Conservation (phyloP, 345 rosid genomes). For the Melastoma malabathricum region DNA sequence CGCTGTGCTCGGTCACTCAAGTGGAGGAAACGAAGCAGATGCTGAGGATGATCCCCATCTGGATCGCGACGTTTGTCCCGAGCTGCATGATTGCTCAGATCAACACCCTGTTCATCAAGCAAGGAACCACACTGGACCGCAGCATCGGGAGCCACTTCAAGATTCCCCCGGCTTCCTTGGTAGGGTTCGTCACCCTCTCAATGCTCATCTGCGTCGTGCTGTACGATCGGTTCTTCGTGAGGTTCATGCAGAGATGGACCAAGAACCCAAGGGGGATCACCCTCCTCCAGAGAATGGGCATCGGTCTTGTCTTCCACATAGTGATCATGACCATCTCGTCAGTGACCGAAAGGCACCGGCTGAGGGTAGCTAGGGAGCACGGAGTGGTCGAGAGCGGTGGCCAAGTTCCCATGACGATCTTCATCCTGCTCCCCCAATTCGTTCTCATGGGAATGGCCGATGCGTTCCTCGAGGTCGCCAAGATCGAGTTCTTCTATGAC, state of each 20-base stretch:
- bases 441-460: constrained; percentile 73
- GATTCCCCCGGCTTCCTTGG: constrained; percentile 57
- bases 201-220: constrained; percentile 49
- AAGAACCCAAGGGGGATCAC: constrained; percentile 70
- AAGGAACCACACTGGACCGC: constrained; percentile 76
- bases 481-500: constrained; percentile 82
- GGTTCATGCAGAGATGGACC: constrained; percentile 24
- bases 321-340: constrained; percentile 55
- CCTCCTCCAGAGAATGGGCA: constrained; percentile 69
- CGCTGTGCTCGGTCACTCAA: constrained; percentile 61
- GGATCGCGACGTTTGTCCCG: constrained; percentile 61
- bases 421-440: constrained; percentile 66
- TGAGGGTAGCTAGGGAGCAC: constrained; percentile 37
- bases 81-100: constrained; percentile 69
- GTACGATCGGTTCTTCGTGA: constrained; percentile 47
- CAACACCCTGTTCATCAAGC: constrained; percentile 75
- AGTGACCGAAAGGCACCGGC: constrained; percentile 33
- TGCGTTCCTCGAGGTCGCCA: constrained; percentile 61
- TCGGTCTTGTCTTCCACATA: constrained; percentile 43
- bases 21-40: constrained; percentile 95
- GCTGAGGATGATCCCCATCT: constrained; percentile 72
- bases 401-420: constrained; percentile 41
- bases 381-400: constrained; percentile 41
- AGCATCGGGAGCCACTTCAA: constrained; percentile 34
- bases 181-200: constrained; percentile 47